These are phyloP conservation scores for Herpetomonas samuelpessoai DNA, from an alignment of 208 protist species.

Conservation along the genomic window DNA sequence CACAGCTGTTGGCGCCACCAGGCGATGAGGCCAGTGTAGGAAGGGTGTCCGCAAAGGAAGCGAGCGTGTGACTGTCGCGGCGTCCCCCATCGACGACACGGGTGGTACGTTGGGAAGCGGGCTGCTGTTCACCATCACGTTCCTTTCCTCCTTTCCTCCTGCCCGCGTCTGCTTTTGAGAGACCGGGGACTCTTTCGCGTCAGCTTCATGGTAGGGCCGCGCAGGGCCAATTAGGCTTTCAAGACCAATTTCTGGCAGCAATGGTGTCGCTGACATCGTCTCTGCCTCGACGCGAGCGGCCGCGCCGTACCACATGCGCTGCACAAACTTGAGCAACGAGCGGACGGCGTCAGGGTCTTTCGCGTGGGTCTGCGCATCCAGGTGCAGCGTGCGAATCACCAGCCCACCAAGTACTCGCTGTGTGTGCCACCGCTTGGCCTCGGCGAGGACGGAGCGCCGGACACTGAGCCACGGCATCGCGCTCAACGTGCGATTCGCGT, in stretches of 20 bases:
- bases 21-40: constrained; percentile 20
- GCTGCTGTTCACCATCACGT: no score
- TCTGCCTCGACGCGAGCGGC: constrained; percentile 9
- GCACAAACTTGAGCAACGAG: constrained; percentile 24
- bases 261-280: constrained; percentile 11
- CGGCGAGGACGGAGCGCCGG: constrained; percentile 10
- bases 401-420: constrained; percentile 15
- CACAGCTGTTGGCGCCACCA: constrained; percentile 30
- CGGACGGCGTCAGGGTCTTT: constrained; percentile 7
- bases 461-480: constrained; percentile 37
- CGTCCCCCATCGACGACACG: no score
- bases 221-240: constrained; percentile 17
- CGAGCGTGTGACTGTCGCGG: no score
- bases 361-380: constrained; percentile 3
- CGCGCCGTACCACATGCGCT: constrained; percentile 31
- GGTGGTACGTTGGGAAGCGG: no score
- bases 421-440: constrained; percentile 23
- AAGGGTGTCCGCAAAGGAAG: constrained; percentile 5
- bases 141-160: no score
- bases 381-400: constrained; percentile 31
- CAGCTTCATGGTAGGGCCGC: background rate
- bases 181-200: no score
- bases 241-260: constrained; percentile 22
- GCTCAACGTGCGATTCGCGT: constrained; percentile 26
- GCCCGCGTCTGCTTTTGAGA: no score